A percentile compares a stretch with the other conserved stretches of the same genome.
Conservation (phyloP, 2,329 filamentous ascomycete species). For the Neobulgaria alba region DNA sequence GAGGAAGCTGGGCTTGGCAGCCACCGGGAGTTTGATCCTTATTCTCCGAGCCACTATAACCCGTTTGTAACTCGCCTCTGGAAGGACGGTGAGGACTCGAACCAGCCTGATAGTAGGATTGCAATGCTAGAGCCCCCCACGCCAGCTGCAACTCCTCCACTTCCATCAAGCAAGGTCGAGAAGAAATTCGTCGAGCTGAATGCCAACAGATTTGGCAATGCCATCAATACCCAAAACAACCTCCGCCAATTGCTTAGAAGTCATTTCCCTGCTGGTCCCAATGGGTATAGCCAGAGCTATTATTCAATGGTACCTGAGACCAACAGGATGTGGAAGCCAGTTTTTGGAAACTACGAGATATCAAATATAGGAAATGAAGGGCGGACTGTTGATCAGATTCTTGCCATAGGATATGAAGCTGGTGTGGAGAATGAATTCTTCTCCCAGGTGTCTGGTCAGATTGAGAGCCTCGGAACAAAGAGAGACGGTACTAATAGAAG, state of each 20-base stretch:
- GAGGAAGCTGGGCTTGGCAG: neutral
- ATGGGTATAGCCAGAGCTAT: slow-evolving; percentile 40
- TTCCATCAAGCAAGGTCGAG: slow-evolving; percentile 1
- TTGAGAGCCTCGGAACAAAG: slow-evolving; percentile 48
- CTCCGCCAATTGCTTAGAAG: slow-evolving; percentile 43
- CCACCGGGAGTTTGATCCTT: neutral
- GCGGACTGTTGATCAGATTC: slow-evolving; percentile 45
- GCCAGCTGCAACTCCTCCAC: slow-evolving; percentile 2
- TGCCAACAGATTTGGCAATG: slow-evolving; percentile 20
- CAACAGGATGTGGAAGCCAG: slow-evolving; percentile 30
- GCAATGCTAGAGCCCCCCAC: slow-evolving; percentile 4
- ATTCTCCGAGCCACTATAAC: neutral
- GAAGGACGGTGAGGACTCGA: neutral
- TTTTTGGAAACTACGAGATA: slow-evolving; percentile 22
- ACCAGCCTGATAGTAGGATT: neutral
- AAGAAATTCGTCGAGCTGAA: slow-evolving; percentile 19
- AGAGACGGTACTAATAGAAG: slow-evolving; percentile 41
- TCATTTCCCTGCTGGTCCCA: slow-evolving; percentile 41
- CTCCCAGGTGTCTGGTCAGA: slow-evolving; percentile 38
- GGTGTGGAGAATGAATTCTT: slow-evolving; percentile 44
- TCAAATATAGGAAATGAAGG: slow-evolving; percentile 22
- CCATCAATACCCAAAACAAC: slow-evolving; percentile 48
- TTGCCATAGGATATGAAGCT: slow-evolving; percentile 50
- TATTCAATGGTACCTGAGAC: slow-evolving; percentile 41
- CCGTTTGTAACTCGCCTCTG: neutral